These are phyloP conservation scores for Solanum ahanhuiri DNA, from an alignment of 257 asterid genomes.

Conservation along the genomic window DNA sequence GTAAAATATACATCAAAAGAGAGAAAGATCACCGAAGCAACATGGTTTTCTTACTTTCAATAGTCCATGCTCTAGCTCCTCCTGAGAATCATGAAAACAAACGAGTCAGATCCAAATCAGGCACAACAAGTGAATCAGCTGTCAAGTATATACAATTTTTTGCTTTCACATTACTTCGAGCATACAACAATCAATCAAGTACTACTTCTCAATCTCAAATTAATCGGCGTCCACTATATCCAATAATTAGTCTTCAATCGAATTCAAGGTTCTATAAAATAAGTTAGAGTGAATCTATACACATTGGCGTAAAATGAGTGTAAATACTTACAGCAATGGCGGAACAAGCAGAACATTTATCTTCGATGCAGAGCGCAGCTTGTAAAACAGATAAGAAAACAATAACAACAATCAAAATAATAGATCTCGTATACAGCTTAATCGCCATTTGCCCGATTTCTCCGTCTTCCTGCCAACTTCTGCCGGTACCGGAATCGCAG, in stretches of 20 bases:
- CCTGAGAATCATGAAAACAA: constrained; percentile 36
- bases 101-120: not conserved
- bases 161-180: not conserved
- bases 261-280: not conserved
- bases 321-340: constrained; percentile 74
- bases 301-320: not conserved
- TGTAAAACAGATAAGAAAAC: constrained; percentile 7
- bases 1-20: not conserved
- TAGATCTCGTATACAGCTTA: not conserved
- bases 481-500: not conserved
- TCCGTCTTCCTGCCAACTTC: not conserved
- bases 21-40: not conserved
- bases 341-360: constrained; percentile 84
- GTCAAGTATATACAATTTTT: not conserved
- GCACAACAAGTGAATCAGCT: not conserved
- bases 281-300: not conserved
- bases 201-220: not conserved
- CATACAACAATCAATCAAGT: not conserved
- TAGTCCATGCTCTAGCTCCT: constrained; percentile 82
- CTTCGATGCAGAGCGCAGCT: constrained; percentile 42
- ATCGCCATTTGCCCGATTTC: constrained; percentile 6
- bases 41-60: constrained; percentile 34
- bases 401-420: not conserved
- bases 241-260: not conserved
- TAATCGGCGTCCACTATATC: not conserved